phyloP scores from a whole-genome alignment of 2,329 filamentous ascomycete genomes.

The Didymella keratinophila region DNA sequence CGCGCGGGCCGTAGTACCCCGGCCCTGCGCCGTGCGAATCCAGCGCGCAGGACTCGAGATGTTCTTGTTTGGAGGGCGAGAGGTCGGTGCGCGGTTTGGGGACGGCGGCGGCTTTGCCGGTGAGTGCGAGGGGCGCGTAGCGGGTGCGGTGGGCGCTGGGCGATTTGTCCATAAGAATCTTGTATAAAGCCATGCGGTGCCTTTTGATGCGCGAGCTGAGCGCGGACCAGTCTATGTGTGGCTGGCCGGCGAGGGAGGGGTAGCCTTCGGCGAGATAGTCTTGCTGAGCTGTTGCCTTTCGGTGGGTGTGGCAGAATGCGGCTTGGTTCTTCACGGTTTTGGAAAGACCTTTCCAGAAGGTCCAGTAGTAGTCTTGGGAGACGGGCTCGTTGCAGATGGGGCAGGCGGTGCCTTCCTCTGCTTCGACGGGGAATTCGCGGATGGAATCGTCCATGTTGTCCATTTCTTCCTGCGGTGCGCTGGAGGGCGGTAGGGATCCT shows the following conservation, averaged over 20 bases:
- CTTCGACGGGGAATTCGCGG: constrained; percentile 25
- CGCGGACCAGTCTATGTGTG: constrained; percentile 71
- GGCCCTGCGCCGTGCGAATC: constrained; percentile 33
- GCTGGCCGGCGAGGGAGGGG: constrained; percentile 59
- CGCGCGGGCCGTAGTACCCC: constrained; percentile 84
- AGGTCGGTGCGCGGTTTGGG: constrained; percentile 55
- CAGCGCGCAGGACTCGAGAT: constrained; percentile 34
- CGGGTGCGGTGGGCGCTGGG: constrained; percentile 26
- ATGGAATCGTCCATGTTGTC: constrained; percentile 31
- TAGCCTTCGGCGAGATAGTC: constrained; percentile 59
- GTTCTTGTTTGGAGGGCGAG: constrained; percentile 47
- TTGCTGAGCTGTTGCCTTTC: constrained; percentile 39
- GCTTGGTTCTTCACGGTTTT: constrained; percentile 61
- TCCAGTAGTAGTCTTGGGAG: constrained; percentile 61
- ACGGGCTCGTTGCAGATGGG: constrained; percentile 72
- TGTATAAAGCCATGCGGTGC: constrained; percentile 64
- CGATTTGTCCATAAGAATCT: constrained; percentile 64
- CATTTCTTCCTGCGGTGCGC: constrained; percentile 26
- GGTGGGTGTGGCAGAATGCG: constrained; percentile 49
- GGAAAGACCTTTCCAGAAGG: constrained; percentile 43
- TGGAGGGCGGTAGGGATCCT: constrained; percentile 30
- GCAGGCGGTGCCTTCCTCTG: constrained; percentile 55
- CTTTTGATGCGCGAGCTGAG: constrained; percentile 66
- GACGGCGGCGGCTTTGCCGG: constrained; percentile 36
- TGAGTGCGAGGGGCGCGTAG: constrained; percentile 35